A percentile compares a stretch with the other conserved stretches of the same genome.
Conservation (phyloP, 495 filamentous ascomycete species). For the Neurospora tetrasperma region DNA sequence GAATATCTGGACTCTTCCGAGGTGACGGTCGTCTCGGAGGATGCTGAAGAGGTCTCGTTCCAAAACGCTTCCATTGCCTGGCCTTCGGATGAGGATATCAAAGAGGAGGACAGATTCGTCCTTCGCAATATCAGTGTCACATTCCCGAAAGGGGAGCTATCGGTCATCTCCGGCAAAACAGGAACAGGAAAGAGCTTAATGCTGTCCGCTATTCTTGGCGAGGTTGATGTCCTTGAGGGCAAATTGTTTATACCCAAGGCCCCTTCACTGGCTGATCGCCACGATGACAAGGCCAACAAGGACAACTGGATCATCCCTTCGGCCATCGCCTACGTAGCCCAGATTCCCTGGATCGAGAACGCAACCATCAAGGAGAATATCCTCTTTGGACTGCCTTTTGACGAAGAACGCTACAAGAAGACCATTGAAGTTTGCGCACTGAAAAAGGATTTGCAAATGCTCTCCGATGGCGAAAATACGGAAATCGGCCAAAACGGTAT, state of each 20-base stretch:
- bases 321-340: constrained; percentile 65
- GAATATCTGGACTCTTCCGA: constrained; percentile 60
- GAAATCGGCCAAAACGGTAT: constrained; percentile 78
- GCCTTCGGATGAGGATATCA: constrained; percentile 49
- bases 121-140: constrained; percentile 51
- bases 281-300: constrained; percentile 47
- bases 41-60: constrained; percentile 52
- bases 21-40: constrained; percentile 45
- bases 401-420: constrained; percentile 52
- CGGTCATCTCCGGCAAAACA: constrained; percentile 59
- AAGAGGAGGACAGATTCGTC: constrained; percentile 47
- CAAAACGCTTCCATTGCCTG: constrained; percentile 63
- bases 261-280: constrained; percentile 34
- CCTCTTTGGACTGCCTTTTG: constrained; percentile 59
- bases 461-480: constrained; percentile 63
- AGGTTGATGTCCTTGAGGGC: constrained; percentile 47
- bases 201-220: constrained; percentile 54
- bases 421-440: constrained; percentile 62
- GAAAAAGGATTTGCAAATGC: constrained; percentile 61
- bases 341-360: constrained; percentile 83
- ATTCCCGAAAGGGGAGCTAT: constrained; percentile 59
- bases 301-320: constrained; percentile 62
- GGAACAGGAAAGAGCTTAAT: constrained; percentile 60
- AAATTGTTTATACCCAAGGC: constrained; percentile 40
- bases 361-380: constrained; percentile 68